A percentile compares a stretch with the other conserved stretches of the same genome.
phyloP scores from a whole-genome alignment of 1,284 basidiomycete species.

The Athelia psychrophila region DNA sequence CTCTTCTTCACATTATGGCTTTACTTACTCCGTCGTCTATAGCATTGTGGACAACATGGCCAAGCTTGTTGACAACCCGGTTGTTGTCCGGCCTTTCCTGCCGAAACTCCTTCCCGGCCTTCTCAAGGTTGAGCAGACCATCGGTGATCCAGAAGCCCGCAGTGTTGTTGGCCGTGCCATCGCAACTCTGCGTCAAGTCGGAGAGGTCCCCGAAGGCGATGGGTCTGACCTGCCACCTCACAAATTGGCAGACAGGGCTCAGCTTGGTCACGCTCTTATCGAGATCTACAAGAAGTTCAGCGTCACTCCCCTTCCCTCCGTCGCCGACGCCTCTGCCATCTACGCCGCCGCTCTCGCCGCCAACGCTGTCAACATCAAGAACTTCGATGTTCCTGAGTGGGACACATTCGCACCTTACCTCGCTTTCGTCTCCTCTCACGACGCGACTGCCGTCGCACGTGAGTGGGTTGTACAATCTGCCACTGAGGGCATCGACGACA shows the following conservation, averaged over 20 bases:
- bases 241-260: conserved; percentile 69
- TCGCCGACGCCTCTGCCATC: conserved; percentile 58
- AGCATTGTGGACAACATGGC: conserved; percentile 98
- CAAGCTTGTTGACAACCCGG: conserved; percentile 94
- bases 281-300: conserved; percentile 85
- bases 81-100: conserved; percentile 95
- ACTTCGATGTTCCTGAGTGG: conserved; percentile 91
- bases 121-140: conserved; percentile 89
- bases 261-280: conserved; percentile 65
- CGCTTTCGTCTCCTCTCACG: conserved; percentile 64
- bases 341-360: conserved; percentile 83
- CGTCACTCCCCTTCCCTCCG: conserved; percentile 48
- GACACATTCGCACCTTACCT: conserved; percentile 80
- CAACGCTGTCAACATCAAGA: conserved; percentile 86
- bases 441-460: conserved; percentile 68
- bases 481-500: conserved; percentile 68
- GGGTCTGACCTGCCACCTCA: conserved; percentile 87
- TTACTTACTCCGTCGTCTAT: conserved; percentile 20
- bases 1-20: conserved; percentile 8
- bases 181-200: conserved; percentile 90
- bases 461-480: conserved; percentile 92
- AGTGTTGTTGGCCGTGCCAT: conserved; percentile 87
- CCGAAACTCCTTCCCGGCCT: conserved; percentile 94
- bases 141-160: conserved; percentile 96
- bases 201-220: conserved; percentile 82